Evolutionary conservation across 2,329 filamentous ascomycete species (phyloP), one percentile per base, ranked within the genome.

Genomic region (Ceratocystiopsis brevicomis): DNA sequence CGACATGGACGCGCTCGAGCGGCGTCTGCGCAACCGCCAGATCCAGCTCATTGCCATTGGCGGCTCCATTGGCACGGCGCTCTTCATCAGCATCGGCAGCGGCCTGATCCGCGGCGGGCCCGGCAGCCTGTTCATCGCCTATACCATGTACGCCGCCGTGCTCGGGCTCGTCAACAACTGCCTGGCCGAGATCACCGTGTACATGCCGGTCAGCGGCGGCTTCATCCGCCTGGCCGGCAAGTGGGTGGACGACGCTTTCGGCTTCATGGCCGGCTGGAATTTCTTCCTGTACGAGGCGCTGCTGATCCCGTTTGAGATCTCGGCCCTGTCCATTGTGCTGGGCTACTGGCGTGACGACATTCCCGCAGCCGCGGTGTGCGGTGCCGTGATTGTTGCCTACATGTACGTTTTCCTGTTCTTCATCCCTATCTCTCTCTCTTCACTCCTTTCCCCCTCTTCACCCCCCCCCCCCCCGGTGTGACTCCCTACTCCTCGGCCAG

Each of bases 231-330:
- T 78, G 52, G 73, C 73, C 5, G 73, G 74, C 25, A 63, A 73
- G 50, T 80, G 73, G 70, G 71, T 73, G 11, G 76, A 80, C 54
- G 74, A 78, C n/a, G 65, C 75, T 11, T 61, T 73, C 17, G 74
- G 74, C 33, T 78, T 79, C 52, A 66, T 65, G 54, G 62, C 58
- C 15, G 61, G 60, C 18, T 63, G 59, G 59, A 63, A 63, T 47
- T 64, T 63, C 50, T 64, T 63, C 44, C 51, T 63, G 18, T 63
- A 61, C 50, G 59, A 63, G 44, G 60, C 60, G 1, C 53, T 57
- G 39, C 53, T 62, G 1, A 62, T 63, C 38, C 61, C 61, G 3
- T 64, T 60, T 47, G 61, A 64, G 49, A 62, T 64, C 38, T 57
- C 57, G 1, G 61, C 61, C 14, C 49, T 62, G 40, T 55, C 62